Evolutionary conservation across 192 early-diverging fungal genomes (phyloP).

Genomic region (Gaertneriomyces sp.): DNA sequence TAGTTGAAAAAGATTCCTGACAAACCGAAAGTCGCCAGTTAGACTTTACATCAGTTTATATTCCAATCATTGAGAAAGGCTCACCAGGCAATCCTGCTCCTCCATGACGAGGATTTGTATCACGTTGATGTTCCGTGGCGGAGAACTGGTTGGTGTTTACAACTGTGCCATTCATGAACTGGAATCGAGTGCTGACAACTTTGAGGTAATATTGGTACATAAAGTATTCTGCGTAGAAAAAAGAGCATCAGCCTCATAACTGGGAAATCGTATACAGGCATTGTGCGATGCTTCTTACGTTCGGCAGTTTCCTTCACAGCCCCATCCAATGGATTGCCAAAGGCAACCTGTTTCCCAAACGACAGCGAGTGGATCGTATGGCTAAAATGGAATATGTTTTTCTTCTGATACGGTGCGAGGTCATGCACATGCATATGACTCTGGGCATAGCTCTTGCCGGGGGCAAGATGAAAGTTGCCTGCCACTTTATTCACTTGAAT

Average conservation of each 20-base stretch:
- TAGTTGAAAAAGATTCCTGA: slow-evolving; percentile 87
- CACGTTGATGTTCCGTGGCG: slow-evolving; percentile 80
- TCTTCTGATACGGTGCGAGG: slow-evolving; percentile 51
- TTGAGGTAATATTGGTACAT: slow-evolving; percentile 93
- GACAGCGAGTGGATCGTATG: slow-evolving; percentile 78
- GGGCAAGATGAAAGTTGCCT: slow-evolving; percentile 91
- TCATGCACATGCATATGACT: slow-evolving; percentile 76
- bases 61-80: not conserved
- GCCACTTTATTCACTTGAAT: slow-evolving; percentile 86
- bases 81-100: slow-evolving; percentile 36
- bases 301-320: slow-evolving; percentile 51
- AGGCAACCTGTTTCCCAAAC: slow-evolving; percentile 64
- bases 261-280: not conserved
- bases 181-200: slow-evolving; percentile 83
- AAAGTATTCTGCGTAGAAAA: slow-evolving; percentile 42
- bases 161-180: slow-evolving; percentile 63
- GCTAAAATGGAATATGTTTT: slow-evolving; percentile 70
- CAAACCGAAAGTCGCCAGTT: not conserved
- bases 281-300: slow-evolving; percentile 31
- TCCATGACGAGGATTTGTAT: slow-evolving; percentile 31
- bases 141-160: slow-evolving; percentile 92
- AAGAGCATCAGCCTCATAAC: slow-evolving; percentile 1
- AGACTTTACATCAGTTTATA: not conserved
- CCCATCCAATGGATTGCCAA: slow-evolving; percentile 68
- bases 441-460: slow-evolving; percentile 76